Base-by-base conservation (phyloP, 371 early-diverging fungal species). In the Apophysomyces sp. region DNA sequence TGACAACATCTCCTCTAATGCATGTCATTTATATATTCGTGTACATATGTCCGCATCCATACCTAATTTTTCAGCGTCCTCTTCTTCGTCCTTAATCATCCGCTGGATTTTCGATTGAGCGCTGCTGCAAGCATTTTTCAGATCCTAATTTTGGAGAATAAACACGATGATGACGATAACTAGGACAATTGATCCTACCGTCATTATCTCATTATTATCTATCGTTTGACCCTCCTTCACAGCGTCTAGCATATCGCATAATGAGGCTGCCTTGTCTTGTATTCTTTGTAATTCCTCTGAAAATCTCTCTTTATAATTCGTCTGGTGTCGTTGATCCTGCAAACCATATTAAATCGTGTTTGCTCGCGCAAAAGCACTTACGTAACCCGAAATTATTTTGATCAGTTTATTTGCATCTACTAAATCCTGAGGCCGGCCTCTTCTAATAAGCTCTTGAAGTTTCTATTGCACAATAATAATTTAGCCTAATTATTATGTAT, bases 371-470 rank as follows among this genome's bases (percentile, higher is more conserved):
- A 55, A 55, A 64, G 34, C 12, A 66, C 81, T 65, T 85, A 93
- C 94, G 71, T 96, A 97, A 52, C 98, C 98, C 2, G 98, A 87
- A 82, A 99, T 92, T 44, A 94, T 80, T 72, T 99, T 98, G 92
- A 99, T 97, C 44, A 99, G 68, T 54, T 90, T 90, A 65, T 99
- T 97, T 0, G 99, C 99, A 63, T 95, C 94, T 28, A 85, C 88
- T 44, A 98, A 76, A 65, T 97, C 98, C 34, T 92, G 89, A 0
- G 98, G 96, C 36, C 92, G 90, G 2, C 96, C 98, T 29, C 94
- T 78, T 9, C 99, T 86, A 59, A 99, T 88, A 30, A 97, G 86
- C 63, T 98, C 99, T 80, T 99, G 97, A 59, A 99, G 69, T 90
- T 97, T 98, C 89, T 93, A 70, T 8, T 55, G 13, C 39, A 51